Evolutionary conservation across 2,329 filamentous ascomycete species (phyloP).

Genomic region (Fusarium liriodendri): DNA sequence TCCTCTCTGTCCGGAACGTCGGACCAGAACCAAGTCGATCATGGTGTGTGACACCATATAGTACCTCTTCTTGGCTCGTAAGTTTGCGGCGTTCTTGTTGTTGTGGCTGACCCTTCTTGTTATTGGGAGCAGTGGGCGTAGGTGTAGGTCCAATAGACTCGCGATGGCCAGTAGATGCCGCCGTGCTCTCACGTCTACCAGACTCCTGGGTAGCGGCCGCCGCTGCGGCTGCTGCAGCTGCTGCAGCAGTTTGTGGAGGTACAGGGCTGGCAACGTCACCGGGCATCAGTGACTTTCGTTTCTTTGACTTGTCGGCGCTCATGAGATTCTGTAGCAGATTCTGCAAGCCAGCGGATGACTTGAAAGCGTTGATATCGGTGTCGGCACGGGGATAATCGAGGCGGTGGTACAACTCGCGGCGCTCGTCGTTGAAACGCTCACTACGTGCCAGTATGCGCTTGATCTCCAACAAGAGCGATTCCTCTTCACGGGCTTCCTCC

Average conservation of each 20-base stretch:
- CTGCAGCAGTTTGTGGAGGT: slow-evolving; percentile 42
- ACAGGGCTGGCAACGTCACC: slow-evolving; percentile 65
- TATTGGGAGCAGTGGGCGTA: slow-evolving; percentile 52
- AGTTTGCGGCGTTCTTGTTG: slow-evolving; percentile 74
- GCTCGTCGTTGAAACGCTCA: slow-evolving; percentile 87
- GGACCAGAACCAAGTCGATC: slow-evolving; percentile 89
- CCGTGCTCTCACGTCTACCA: slow-evolving; percentile 65
- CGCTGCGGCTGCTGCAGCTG: slow-evolving; percentile 26
- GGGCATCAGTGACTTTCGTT: slow-evolving; percentile 78
- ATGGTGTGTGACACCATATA: slow-evolving; percentile 87
- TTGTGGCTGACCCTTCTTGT: slow-evolving; percentile 60
- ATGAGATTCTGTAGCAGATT: slow-evolving; percentile 85
- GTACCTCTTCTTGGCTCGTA: slow-evolving; percentile 77
- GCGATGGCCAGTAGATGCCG: slow-evolving; percentile 55
- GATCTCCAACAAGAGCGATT: slow-evolving; percentile 87
- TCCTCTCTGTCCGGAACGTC: slow-evolving; percentile 87
- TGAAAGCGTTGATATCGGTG: slow-evolving; percentile 81
- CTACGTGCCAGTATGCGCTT: slow-evolving; percentile 91
- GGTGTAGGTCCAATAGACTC: slow-evolving; percentile 49
- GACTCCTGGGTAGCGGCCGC: slow-evolving; percentile 51
- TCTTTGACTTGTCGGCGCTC: slow-evolving; percentile 87
- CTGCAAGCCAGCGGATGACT: slow-evolving; percentile 82
- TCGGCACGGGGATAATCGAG: slow-evolving; percentile 82
- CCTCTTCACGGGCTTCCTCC: slow-evolving; percentile 93
- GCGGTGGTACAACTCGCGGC: slow-evolving; percentile 85